Evolutionary conservation across 2,329 filamentous ascomycete species (phyloP).

Genomic region (Tolypocladium inflatum): DNA sequence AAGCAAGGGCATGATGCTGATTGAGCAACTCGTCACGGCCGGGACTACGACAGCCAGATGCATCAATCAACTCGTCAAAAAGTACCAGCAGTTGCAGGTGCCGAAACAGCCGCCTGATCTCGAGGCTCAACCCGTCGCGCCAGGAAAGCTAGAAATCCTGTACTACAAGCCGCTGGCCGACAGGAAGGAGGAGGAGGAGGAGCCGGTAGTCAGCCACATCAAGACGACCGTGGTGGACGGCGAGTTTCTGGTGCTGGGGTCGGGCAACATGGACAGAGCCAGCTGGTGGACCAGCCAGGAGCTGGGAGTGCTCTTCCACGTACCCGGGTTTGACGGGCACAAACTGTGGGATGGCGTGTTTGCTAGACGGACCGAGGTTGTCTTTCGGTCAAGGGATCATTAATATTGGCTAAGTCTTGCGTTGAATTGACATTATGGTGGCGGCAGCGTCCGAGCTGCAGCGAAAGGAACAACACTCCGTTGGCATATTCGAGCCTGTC

Average conservation of each 20-base stretch:
- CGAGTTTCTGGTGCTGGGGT: constrained; percentile 60
- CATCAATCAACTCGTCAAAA: constrained; percentile 46
- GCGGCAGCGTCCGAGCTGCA: not conserved
- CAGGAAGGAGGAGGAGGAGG: constrained; percentile 25
- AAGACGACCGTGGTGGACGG: constrained; percentile 69
- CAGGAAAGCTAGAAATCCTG: constrained; percentile 45
- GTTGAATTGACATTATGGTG: not conserved
- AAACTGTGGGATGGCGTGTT: constrained; percentile 29
- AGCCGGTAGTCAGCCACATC: constrained; percentile 66
- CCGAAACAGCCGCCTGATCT: constrained; percentile 14
- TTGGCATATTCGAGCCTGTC: not conserved
- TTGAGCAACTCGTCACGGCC: constrained; percentile 74
- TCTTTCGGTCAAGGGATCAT: constrained; percentile 16
- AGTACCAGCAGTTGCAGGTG: constrained; percentile 31
- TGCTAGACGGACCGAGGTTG: constrained; percentile 23
- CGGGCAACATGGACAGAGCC: constrained; percentile 75
- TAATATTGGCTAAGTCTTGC: not conserved
- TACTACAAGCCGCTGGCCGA: constrained; percentile 41
- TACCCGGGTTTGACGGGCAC: constrained; percentile 25
- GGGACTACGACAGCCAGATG: constrained; percentile 63
- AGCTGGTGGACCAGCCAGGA: constrained; percentile 86
- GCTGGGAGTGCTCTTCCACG: constrained; percentile 54
- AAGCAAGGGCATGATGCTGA: constrained; percentile 59
- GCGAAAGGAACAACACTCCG: not conserved
- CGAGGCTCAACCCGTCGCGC: constrained; percentile 30